Base-by-base conservation (phyloP, 176 grass and related monocot genomes). In the Dendrocalamus sinicus region DNA sequence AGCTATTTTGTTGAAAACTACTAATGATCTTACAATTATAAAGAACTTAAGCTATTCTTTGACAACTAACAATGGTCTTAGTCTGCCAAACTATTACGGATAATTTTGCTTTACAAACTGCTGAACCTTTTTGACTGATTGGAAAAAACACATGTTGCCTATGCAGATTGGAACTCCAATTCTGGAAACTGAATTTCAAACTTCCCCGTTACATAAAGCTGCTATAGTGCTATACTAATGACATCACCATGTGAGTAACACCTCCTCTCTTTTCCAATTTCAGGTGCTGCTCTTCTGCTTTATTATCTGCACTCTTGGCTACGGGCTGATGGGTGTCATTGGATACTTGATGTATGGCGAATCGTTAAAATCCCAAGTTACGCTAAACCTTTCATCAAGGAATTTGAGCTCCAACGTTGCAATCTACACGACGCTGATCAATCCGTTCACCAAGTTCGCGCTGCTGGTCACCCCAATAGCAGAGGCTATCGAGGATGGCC, bases 301-400 rank as follows among this genome's bases (percentile, higher is more conserved):
- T 75, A 47, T 77, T 37, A 57, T 95, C 70, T 92, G 90, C 85
- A 91, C 93, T 35, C 13, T 97, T 53, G 91, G 76, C 43, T 95
- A 95, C 7, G 95, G 87, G 22, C 41, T 94, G 8, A 95, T 90
- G 76, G 92, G 92, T 12, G 37, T 89, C 41, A 52, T 95, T 2
- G 95, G 95, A 81, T 97, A 97, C 87, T 74, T 93, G 74, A 97
- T 97, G 95, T 97, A 89, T 32, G 95, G 95, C 2, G 20, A 86
- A 43, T 86, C 89, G 7, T 39, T 95, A 26, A 69, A 76, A 39
- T 98, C 95, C 22, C 95, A 98, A 28, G 90, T 98, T 60, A 98
- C 93, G 11, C 80, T 98, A 1, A 95, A 98, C 73, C 92, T 98
- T 17, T 89, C 91, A 26, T 61, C 89, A 5, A 82, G 81, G 28